Percentiles rank a stretch among this genome's conserved stretches.
These are phyloP conservation scores for Cercospora janseana DNA, from an alignment of 2,329 filamentous ascomycete genomes.

Conservation along the genomic window DNA sequence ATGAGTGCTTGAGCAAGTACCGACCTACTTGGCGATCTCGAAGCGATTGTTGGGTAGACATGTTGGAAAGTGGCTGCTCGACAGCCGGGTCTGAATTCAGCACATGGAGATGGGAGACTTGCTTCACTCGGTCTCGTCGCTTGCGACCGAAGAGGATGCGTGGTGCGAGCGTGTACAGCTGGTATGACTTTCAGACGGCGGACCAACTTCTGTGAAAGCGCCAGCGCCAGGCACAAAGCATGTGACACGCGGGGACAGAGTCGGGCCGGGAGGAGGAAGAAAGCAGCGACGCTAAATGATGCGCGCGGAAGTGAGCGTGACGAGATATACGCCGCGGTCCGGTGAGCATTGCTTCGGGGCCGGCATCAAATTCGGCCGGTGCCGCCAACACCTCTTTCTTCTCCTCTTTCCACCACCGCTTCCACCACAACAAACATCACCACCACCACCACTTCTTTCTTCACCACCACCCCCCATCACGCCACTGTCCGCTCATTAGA, in stretches of 20 bases:
- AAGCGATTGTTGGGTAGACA: slow-evolving; percentile 60
- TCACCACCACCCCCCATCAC: slow-evolving; percentile 9
- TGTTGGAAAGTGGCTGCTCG: slow-evolving; percentile 40
- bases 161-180: slow-evolving; percentile 1
- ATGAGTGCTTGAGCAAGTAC: slow-evolving; percentile 34
- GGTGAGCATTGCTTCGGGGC: too few relatives aligned
- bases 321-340: neutral
- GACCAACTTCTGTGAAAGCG: neutral
- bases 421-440: slow-evolving; percentile 4
- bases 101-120: slow-evolving; percentile 28
- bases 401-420: neutral
- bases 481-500: slow-evolving; percentile 16
- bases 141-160: neutral
- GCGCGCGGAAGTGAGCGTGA: neutral
- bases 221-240: neutral
- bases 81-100: slow-evolving; percentile 32
- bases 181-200: neutral
- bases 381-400: neutral
- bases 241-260: neutral
- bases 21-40: slow-evolving; percentile 71
- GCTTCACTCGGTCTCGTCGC: neutral
- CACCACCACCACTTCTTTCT: slow-evolving; percentile 8
- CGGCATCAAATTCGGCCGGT: too few relatives aligned
- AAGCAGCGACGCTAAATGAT: too few relatives aligned
- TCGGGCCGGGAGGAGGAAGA: neutral